Conservation (phyloP, 192 early-diverging fungal genomes). For the Linnemannia schmuckeri region DNA sequence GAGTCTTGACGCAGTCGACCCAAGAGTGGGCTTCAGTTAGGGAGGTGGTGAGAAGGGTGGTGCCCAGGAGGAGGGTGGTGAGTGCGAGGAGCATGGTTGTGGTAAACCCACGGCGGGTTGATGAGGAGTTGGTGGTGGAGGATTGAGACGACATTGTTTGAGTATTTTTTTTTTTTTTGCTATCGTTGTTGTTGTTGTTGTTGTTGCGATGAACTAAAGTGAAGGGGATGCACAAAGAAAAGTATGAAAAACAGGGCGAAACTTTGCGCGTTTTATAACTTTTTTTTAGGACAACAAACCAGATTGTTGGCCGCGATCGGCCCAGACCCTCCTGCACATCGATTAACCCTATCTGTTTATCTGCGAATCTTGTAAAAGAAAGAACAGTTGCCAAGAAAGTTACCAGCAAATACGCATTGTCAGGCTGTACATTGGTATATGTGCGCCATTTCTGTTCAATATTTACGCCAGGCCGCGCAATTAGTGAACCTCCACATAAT, state of each 20-base stretch:
- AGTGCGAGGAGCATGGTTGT: constrained; percentile 1
- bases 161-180: not conserved
- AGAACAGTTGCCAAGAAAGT: not conserved
- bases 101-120: not conserved
- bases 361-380: not conserved
- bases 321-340: not conserved
- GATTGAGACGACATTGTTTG: not conserved
- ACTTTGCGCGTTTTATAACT: not conserved
- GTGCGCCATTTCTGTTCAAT: not conserved
- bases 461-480: not conserved
- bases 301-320: not conserved
- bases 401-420: not conserved
- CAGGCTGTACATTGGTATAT: not conserved
- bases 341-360: not conserved
- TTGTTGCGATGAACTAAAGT: not conserved
- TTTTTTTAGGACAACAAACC: not conserved
- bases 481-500: not conserved
- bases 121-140: not conserved
- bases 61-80: constrained; percentile 5
- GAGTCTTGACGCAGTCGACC: constrained; percentile 70
- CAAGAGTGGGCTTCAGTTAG: constrained; percentile 70
- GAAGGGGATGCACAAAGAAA: not conserved
- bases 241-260: not conserved
- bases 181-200: not conserved
- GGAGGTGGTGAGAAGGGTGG: not conserved